These are phyloP conservation scores for Periconia macrospinosa DNA, from an alignment of 2,329 filamentous ascomycete genomes.

Conservation along the genomic window DNA sequence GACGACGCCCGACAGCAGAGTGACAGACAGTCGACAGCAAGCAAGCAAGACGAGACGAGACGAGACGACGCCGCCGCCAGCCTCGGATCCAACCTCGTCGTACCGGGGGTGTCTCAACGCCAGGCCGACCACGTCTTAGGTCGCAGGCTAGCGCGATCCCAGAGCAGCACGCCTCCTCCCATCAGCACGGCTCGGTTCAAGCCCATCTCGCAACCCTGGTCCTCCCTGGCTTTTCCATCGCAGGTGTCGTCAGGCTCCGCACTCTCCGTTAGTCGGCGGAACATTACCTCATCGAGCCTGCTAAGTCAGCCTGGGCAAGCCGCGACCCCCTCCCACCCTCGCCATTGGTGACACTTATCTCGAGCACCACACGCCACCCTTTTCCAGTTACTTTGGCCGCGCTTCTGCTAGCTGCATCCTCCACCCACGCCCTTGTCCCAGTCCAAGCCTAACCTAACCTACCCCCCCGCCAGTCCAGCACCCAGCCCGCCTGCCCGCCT, in stretches of 20 bases:
- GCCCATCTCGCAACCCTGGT: constrained; percentile 22
- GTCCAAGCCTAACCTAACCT: not conserved
- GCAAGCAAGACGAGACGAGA: no score
- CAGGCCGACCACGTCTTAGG: constrained; percentile 25
- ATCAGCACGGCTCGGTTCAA: constrained; percentile 41
- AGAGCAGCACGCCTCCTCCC: constrained; percentile 27
- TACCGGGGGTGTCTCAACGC: constrained; percentile 17
- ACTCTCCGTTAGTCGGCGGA: constrained; percentile 11
- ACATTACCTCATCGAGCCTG: constrained; percentile 43
- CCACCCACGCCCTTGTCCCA: constrained; percentile 26
- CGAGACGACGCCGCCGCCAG: not conserved
- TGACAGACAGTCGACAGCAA: no score
- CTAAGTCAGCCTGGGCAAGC: constrained; percentile 36
- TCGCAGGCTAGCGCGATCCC: constrained; percentile 19
- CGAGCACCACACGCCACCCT: constrained; percentile 40
- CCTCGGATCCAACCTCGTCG: not conserved
- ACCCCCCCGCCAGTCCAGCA: constrained; percentile 13
- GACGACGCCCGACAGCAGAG: no score
- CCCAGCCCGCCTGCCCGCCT: constrained; percentile 18
- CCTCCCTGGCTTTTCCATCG: not conserved
- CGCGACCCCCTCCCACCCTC: constrained; percentile 25
- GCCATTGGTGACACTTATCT: constrained; percentile 41
- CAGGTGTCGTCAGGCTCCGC: constrained; percentile 24
- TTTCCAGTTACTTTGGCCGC: constrained; percentile 28
- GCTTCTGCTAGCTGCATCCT: constrained; percentile 37